A percentile compares a stretch with the other conserved stretches of the same genome.
These are phyloP conservation scores for Flueggea neowawraea DNA, from an alignment of 441 rosid genomes.

Conservation along the genomic window DNA sequence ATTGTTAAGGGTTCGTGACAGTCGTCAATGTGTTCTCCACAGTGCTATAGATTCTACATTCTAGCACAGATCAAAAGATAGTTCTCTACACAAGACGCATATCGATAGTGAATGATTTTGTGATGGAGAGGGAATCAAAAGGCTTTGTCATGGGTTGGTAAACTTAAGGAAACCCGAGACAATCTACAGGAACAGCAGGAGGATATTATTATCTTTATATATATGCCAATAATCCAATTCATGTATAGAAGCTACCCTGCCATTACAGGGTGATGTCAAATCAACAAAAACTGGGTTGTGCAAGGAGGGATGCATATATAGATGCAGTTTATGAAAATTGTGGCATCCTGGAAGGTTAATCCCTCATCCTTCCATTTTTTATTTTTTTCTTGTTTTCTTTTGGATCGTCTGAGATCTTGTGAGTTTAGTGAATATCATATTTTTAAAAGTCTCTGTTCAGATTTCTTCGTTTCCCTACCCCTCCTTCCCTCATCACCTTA, in stretches of 20 bases:
- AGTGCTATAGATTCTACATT: slow-evolving; percentile 20
- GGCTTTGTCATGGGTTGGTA: slow-evolving; percentile 1
- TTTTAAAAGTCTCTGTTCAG: too few relatives aligned
- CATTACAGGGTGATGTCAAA: slow-evolving; percentile 32
- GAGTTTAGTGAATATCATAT: too few relatives aligned
- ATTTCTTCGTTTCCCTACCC: too few relatives aligned
- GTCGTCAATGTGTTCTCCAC: slow-evolving; percentile 14
- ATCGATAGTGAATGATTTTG: slow-evolving; percentile 1
- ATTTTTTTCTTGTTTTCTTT: slow-evolving; percentile 5
- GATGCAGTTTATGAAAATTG: slow-evolving; percentile 13
- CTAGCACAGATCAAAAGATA: slow-evolving; percentile 16
- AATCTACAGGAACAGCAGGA: slow-evolving; percentile 18
- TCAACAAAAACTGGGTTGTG: slow-evolving; percentile 21
- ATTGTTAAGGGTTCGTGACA: slow-evolving; percentile 4
- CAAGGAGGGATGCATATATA: slow-evolving; percentile 30
- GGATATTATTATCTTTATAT: slow-evolving; percentile 10
- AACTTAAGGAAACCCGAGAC: slow-evolving; percentile 16
- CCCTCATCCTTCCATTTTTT: slow-evolving; percentile 12
- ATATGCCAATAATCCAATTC: slow-evolving; percentile 33
- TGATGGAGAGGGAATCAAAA: slow-evolving; percentile 2
- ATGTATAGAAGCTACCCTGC: slow-evolving; percentile 45
- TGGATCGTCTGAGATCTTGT: slow-evolving; percentile 5
- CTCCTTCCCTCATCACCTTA: too few relatives aligned
- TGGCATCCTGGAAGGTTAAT: slow-evolving; percentile 26
- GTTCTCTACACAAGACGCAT: slow-evolving; percentile 7